phyloP scores from a whole-genome alignment of 1,284 basidiomycete species.

The Gomphus sp. region DNA sequence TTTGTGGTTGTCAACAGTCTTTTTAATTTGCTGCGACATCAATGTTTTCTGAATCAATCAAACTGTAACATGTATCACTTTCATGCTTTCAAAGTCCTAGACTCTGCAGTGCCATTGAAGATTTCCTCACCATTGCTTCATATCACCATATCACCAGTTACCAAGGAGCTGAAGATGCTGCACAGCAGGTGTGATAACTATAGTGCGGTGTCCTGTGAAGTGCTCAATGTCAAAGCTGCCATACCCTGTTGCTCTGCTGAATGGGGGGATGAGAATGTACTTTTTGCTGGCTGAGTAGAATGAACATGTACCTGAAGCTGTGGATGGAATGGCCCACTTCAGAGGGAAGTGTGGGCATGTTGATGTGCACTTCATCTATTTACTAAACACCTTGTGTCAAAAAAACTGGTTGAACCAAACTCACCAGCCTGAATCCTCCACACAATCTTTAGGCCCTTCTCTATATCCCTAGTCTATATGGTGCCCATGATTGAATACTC shows the following conservation, averaged over 20 bases:
- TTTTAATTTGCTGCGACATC: too few species aligned
- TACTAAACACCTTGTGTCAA: neutral
- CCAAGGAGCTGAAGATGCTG: neutral
- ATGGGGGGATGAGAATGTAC: neutral
- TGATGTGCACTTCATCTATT: constrained; percentile 34
- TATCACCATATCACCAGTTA: neutral
- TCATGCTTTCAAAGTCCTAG: too few species aligned
- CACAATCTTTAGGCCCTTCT: constrained; percentile 38
- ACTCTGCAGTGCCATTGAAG: too few species aligned
- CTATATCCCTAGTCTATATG: constrained; percentile 45
- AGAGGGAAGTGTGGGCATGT: constrained; percentile 22
- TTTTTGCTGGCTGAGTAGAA: neutral
- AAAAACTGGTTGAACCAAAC: neutral
- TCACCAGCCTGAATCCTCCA: constrained; percentile 37
- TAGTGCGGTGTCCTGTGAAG: constrained; percentile 36
- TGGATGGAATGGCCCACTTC: constrained; percentile 18
- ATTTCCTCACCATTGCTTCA: too few species aligned
- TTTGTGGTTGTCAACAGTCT: too few species aligned
- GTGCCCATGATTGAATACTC: constrained; percentile 44
- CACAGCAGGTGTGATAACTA: constrained; percentile 19
- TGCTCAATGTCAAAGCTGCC: constrained; percentile 42
- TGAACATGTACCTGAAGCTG: constrained; percentile 22
- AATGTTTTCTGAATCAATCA: too few species aligned
- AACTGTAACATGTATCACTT: too few species aligned
- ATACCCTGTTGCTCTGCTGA: constrained; percentile 41